Evolutionary conservation across 2,329 filamentous ascomycete species (phyloP).

Genomic region (Calonectria hongkongensis): DNA sequence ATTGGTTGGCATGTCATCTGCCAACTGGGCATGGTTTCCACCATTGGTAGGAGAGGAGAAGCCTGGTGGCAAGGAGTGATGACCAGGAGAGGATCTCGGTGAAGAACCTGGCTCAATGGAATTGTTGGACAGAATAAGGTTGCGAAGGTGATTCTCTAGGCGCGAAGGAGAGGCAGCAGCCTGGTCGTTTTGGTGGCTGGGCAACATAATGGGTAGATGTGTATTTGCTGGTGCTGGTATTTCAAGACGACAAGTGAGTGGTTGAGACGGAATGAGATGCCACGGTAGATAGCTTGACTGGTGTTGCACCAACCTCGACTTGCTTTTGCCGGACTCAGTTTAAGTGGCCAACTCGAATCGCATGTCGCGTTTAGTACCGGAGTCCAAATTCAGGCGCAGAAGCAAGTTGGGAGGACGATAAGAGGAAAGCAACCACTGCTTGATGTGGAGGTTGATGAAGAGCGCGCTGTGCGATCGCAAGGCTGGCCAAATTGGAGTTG

Average conservation of each 20-base stretch:
- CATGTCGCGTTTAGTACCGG: background rate
- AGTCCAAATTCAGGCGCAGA: slow-evolving; percentile 8
- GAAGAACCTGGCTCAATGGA: slow-evolving; percentile 47
- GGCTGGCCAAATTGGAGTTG: slow-evolving; percentile 18
- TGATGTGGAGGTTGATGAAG: background rate
- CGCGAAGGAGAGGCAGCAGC: slow-evolving; percentile 44
- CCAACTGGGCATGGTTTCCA: slow-evolving; percentile 19
- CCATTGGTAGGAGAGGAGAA: slow-evolving; percentile 15
- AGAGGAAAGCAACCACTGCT: slow-evolving; percentile 1
- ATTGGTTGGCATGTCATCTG: slow-evolving; percentile 9
- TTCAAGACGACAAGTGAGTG: background rate
- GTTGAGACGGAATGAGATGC: background rate
- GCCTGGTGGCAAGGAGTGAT: slow-evolving; percentile 20
- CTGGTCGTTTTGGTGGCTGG: slow-evolving; percentile 17
- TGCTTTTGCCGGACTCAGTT: slow-evolving; percentile 23
- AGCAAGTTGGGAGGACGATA: background rate
- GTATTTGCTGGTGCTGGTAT: background rate
- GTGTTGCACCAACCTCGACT: slow-evolving; percentile 10
- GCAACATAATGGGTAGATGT: slow-evolving; percentile 22
- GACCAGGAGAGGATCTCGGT: slow-evolving; percentile 24
- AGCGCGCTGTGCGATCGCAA: background rate
- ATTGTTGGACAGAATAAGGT: slow-evolving; percentile 75
- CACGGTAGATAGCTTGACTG: slow-evolving; percentile 8
- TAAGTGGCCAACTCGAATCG: background rate
- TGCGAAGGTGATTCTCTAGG: slow-evolving; percentile 75